Evolutionary conservation across 2,329 filamentous ascomycete species (phyloP), one percentile per base, ranked within the genome.

Genomic region (Volutella citrinella): DNA sequence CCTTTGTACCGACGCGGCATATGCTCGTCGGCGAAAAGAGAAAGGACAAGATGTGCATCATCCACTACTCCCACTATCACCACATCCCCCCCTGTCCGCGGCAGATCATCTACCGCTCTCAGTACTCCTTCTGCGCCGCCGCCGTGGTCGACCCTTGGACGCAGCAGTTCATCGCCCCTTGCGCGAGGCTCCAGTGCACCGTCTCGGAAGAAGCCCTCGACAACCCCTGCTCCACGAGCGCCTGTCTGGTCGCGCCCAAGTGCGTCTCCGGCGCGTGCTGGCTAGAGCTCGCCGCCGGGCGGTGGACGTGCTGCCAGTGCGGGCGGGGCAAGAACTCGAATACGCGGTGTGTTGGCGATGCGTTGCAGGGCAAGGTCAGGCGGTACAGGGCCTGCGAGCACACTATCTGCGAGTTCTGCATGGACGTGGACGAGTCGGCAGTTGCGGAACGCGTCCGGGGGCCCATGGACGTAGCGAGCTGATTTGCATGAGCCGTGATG

Each of bases 381-480:
- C 68, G 70, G 9, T 66, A 75, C 42, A 69, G 68, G 2, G 67
- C 74, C 27, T 77, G 72, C 52, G 72, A 72, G 42, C 73, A 76
- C 38, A 54, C 57, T n/a, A 64, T 72, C 31, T 77, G 72, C 47
- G 52, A 57, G 23, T 47, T 45, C 5, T 76, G 72, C n/a, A n/a
- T n/a, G n/a, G n/a, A n/a, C n/a, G n/a, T n/a, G n/a, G n/a, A n/a
- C n/a, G n/a, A n/a, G n/a, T n/a, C n/a, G n/a, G n/a, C n/a, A n/a
- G n/a, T n/a, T n/a, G n/a, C n/a, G n/a, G n/a, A n/a, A n/a, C n/a
- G n/a, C n/a, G n/a, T n/a, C n/a, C n/a, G n/a, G n/a, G n/a, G n/a
- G n/a, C n/a, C n/a, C n/a, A n/a, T n/a, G n/a, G n/a, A n/a, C n/a
- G n/a, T n/a, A n/a, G n/a, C n/a, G n/a, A n/a, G n/a, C n/a, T n/a